These are phyloP conservation scores for Scedosporium aurantiacum DNA, from an alignment of 2,329 filamentous ascomycete species.

Conservation along the genomic window DNA sequence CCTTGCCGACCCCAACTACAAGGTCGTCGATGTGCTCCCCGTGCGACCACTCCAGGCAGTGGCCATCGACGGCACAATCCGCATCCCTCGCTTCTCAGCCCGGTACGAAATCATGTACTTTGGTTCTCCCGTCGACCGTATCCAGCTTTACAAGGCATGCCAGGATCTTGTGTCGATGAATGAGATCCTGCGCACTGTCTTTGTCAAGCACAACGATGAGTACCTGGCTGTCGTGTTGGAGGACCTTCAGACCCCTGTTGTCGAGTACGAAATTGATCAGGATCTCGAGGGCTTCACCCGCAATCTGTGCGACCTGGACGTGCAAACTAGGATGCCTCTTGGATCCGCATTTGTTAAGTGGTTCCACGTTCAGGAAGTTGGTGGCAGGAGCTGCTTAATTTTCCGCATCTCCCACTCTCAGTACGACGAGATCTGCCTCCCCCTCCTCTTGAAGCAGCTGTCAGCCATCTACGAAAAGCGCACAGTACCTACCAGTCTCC, in stretches of 20 bases:
- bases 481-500: conserved; percentile 20
- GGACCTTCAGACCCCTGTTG: conserved; percentile 37
- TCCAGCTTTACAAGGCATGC: conserved; percentile 37
- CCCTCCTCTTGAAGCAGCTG: conserved; percentile 49
- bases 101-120: conserved; percentile 57
- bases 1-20: conserved; percentile 38
- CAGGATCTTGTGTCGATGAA: conserved; percentile 46
- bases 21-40: conserved; percentile 45
- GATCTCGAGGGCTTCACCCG: conserved; percentile 39
- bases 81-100: conserved; percentile 47
- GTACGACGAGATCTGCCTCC: conserved; percentile 58
- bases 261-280: conserved; percentile 39
- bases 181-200: conserved; percentile 56
- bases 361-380: conserved; percentile 33
- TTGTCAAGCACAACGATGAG: conserved; percentile 35
- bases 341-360: conserved; percentile 52
- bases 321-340: conserved; percentile 41
- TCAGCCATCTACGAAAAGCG: conserved; percentile 32
- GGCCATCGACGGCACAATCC: conserved; percentile 45
- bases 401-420: conserved; percentile 58
- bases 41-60: conserved; percentile 47
- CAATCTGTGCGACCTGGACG: conserved; percentile 43
- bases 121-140: conserved; percentile 34
- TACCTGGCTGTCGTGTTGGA: conserved; percentile 49
- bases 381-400: conserved; percentile 31